Evolutionary conservation across 257 asterid genomes (phyloP).

Genomic region (Nicotiana knightiana): DNA sequence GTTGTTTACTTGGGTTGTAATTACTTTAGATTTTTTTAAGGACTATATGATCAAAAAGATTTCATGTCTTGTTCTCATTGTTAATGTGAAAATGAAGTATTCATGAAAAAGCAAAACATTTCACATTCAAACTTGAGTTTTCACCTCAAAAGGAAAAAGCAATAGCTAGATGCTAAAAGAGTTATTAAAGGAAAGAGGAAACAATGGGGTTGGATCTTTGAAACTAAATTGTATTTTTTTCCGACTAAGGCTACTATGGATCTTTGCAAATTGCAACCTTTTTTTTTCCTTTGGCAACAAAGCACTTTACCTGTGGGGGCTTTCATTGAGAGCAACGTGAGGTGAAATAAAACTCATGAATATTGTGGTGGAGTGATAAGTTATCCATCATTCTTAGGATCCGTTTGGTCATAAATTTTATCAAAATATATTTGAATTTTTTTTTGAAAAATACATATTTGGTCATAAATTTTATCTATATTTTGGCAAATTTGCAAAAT

Average conservation of each 20-base stretch:
- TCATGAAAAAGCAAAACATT: not conserved
- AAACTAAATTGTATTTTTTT: not conserved
- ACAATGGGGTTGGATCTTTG: not conserved
- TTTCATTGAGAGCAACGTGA: slow-evolving; percentile 10
- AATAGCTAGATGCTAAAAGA: not conserved
- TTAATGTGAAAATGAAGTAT: not conserved
- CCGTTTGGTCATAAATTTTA: accelerated
- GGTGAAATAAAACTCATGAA: no score
- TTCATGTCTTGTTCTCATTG: not conserved
- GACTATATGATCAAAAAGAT: slow-evolving; percentile 15
- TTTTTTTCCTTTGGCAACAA: not conserved
- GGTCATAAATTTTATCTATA: no score
- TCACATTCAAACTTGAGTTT: not conserved
- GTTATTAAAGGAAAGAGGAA: not conserved
- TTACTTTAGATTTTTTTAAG: not conserved
- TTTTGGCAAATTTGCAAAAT: no score
- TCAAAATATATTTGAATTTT: no score
- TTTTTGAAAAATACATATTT: no score
- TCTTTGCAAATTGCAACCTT: not conserved
- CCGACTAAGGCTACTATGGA: not conserved
- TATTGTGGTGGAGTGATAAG: no score
- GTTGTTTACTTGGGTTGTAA: slow-evolving; percentile 7
- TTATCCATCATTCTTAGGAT: no score
- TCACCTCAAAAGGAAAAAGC: not conserved
- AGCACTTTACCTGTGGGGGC: slow-evolving; percentile 6